phyloP scores from a whole-genome alignment of 2,329 filamentous ascomycete genomes.

The Epichloe glyceriae region DNA sequence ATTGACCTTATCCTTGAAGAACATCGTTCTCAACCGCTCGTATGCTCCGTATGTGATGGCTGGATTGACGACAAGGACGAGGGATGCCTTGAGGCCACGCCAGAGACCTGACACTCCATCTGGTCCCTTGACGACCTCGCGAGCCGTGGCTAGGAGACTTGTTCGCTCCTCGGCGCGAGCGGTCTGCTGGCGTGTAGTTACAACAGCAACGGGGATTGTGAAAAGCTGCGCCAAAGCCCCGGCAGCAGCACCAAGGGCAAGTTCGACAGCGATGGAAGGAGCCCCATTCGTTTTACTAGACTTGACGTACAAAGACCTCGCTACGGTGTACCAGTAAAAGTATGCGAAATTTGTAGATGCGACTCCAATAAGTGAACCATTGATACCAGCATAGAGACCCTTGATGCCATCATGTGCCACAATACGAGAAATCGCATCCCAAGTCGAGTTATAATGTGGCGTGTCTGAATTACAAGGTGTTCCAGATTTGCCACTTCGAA shows the following conservation, averaged over 20 bases:
- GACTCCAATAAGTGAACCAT: constrained; percentile 76
- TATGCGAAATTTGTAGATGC: constrained; percentile 98
- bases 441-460: constrained; percentile 71
- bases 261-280: constrained; percentile 69
- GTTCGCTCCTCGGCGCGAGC: constrained; percentile 75
- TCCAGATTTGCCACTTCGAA: constrained; percentile 45
- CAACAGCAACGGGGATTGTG: constrained; percentile 89
- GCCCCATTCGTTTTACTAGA: constrained; percentile 35
- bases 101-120: constrained; percentile 84
- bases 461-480: constrained; percentile 27
- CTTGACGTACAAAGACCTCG: constrained; percentile 66
- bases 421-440: constrained; percentile 83
- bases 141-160: constrained; percentile 73
- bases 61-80: constrained; percentile 91
- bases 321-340: constrained; percentile 96
- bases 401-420: constrained; percentile 62
- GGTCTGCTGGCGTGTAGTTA: constrained; percentile 93
- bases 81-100: constrained; percentile 88
- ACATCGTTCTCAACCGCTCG: constrained; percentile 63
- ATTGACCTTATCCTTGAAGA: constrained; percentile 66
- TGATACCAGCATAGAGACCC: constrained; percentile 83
- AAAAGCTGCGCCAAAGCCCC: constrained; percentile 89
- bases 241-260: constrained; percentile 73
- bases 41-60: constrained; percentile 97
- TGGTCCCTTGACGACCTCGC: constrained; percentile 78